Conservation (phyloP, 495 filamentous ascomycete genomes). For the Saxophila tyrrhenica region DNA sequence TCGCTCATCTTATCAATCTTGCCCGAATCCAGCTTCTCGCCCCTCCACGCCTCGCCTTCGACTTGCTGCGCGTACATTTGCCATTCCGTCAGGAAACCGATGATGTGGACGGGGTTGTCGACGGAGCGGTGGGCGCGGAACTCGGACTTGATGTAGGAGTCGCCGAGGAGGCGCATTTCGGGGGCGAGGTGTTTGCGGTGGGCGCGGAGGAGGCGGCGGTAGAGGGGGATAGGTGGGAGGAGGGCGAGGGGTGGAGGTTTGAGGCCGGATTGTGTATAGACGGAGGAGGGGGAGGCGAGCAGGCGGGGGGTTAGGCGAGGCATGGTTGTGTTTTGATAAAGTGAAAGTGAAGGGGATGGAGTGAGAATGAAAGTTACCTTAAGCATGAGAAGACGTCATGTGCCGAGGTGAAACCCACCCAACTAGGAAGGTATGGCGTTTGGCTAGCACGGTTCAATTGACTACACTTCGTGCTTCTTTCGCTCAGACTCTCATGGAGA, state of each 20-base stretch:
- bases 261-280: slow-evolving; percentile 24
- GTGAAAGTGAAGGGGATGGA: neutral
- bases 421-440: too few species aligned
- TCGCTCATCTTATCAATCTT: slow-evolving; percentile 95
- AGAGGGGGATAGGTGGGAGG: slow-evolving; percentile 82
- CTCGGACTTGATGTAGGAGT: slow-evolving; percentile 83
- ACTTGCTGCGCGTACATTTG: slow-evolving; percentile 85
- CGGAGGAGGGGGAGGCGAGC: slow-evolving; percentile 10
- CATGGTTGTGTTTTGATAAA: neutral
- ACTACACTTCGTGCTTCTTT: too few species aligned
- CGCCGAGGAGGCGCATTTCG: slow-evolving; percentile 72
- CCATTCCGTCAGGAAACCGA: slow-evolving; percentile 95
- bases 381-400: too few species aligned
- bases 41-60: slow-evolving; percentile 74
- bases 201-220: slow-evolving; percentile 72
- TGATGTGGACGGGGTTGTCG: slow-evolving; percentile 87
- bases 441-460: too few species aligned
- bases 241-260: slow-evolving; percentile 58
- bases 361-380: too few species aligned
- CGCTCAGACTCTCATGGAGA: too few species aligned
- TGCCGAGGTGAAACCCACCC: too few species aligned
- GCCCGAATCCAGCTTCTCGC: slow-evolving; percentile 59
- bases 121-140: slow-evolving; percentile 70
- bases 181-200: slow-evolving; percentile 66
- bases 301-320: slow-evolving; percentile 5